A percentile compares a stretch with the other conserved stretches of the same genome.
These are phyloP conservation scores for Lipomyces kockii DNA, from an alignment of 805 yeast species.

Conservation along the genomic window DNA sequence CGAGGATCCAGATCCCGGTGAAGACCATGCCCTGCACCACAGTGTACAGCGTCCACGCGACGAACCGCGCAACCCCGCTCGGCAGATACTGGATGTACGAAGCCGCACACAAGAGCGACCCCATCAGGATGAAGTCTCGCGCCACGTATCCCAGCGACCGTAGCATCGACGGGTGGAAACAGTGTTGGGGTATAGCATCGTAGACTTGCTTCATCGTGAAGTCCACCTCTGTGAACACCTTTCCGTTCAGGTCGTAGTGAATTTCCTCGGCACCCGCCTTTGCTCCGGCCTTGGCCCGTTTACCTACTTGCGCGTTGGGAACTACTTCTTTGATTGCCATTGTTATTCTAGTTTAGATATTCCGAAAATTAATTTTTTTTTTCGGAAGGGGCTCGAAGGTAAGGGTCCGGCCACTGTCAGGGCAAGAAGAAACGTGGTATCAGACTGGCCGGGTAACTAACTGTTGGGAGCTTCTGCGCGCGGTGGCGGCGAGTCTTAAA, in stretches of 20 bases:
- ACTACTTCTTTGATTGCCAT: neutral
- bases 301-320: neutral
- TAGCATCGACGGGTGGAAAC: conserved; percentile 66
- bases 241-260: neutral
- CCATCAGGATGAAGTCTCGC: conserved; percentile 59
- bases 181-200: conserved; percentile 70
- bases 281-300: neutral
- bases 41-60: conserved; percentile 63
- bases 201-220: conserved; percentile 75
- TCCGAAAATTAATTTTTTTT: neutral
- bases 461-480: too few relatives aligned
- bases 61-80: conserved; percentile 52
- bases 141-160: conserved; percentile 66
- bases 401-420: neutral
- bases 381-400: neutral
- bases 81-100: conserved; percentile 59
- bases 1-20: conserved; percentile 83
- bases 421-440: neutral
- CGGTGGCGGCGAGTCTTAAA: too few relatives aligned
- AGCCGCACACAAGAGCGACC: conserved; percentile 54
- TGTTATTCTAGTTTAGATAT: neutral
- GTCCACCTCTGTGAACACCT: conserved; percentile 48
- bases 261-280: neutral
- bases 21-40: conserved; percentile 65
- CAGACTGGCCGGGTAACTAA: neutral